Percentiles rank a stretch among this genome's conserved stretches.
These are phyloP conservation scores for Cyberlindnera amylophila DNA, from an alignment of 805 yeast genomes.

Conservation along the genomic window DNA sequence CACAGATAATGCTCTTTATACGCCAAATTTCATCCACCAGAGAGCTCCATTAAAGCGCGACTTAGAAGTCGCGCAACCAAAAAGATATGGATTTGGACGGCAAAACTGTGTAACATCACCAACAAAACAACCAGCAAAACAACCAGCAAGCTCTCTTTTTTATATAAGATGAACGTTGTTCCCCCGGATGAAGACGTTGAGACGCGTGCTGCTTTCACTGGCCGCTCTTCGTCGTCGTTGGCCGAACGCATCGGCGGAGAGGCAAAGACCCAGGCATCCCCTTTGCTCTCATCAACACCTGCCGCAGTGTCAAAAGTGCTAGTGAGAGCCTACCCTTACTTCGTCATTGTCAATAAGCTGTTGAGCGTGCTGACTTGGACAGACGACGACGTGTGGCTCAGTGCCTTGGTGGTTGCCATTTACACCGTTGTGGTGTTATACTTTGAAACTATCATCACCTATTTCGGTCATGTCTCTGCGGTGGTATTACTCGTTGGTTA, in stretches of 20 bases:
- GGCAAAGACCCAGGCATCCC: slow-evolving; percentile 43
- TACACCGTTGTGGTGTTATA: slow-evolving; percentile 64
- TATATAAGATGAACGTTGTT: no score
- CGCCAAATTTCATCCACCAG: no score
- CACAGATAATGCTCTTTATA: no score
- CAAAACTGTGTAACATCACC: no score
- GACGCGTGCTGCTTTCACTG: slow-evolving; percentile 39
- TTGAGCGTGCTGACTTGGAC: slow-evolving; percentile 88
- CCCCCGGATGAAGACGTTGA: slow-evolving; percentile 30
- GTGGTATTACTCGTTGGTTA: slow-evolving; percentile 60
- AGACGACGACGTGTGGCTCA: slow-evolving; percentile 74
- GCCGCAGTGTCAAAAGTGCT: slow-evolving; percentile 84
- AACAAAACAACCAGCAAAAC: no score
- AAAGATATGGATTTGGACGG: no score
- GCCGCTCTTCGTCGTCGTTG: slow-evolving; percentile 27
- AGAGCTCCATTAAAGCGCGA: no score
- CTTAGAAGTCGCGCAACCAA: no score
- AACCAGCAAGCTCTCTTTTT: no score
- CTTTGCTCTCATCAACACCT: slow-evolving; percentile 84
- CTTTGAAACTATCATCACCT: slow-evolving; percentile 72
- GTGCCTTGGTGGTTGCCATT: slow-evolving; percentile 54
- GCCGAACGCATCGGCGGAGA: slow-evolving; percentile 25
- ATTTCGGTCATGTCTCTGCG: slow-evolving; percentile 74
- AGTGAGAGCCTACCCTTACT: slow-evolving; percentile 79
- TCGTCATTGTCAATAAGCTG: slow-evolving; percentile 64